Evolutionary conservation across 495 filamentous ascomycete genomes (phyloP).

Genomic region (Podospora pseudoanserina): DNA sequence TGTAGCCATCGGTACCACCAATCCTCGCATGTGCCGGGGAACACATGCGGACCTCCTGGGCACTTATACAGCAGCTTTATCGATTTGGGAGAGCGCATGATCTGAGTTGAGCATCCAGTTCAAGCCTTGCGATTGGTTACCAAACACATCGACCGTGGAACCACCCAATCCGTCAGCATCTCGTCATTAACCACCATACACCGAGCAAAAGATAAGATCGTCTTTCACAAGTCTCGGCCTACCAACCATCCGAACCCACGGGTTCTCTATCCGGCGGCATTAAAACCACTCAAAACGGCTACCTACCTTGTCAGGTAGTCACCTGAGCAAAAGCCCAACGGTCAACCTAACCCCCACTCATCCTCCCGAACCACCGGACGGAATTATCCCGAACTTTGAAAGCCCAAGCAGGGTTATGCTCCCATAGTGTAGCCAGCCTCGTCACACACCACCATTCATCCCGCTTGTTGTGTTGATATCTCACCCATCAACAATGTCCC

Average conservation of each 20-base stretch:
- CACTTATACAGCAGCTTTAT: not conserved
- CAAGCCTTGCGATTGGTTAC: not conserved
- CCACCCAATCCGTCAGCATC: not conserved
- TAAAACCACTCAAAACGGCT: not conserved
- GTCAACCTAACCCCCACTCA: not conserved
- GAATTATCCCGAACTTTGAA: not conserved
- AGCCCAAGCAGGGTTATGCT: not conserved
- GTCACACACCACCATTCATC: conserved; percentile 3
- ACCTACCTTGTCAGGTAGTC: not conserved
- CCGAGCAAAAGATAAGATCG: not conserved
- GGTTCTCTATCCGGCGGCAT: not conserved
- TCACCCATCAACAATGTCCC: conserved; percentile 26
- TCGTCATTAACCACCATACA: not conserved
- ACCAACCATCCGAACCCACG: not conserved
- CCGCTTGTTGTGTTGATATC: not conserved
- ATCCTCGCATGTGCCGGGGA: not conserved
- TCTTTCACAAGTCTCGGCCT: not conserved
- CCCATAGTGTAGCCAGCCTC: not conserved
- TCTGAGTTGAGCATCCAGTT: not conserved
- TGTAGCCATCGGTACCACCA: not conserved
- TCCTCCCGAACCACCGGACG: not conserved
- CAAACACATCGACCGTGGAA: not conserved
- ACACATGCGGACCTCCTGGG: not conserved
- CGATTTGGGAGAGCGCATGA: not conserved
- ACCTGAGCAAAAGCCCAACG: not conserved